A percentile compares a stretch with the other conserved stretches of the same genome.
These are phyloP conservation scores for Boletus rufocinnamomeus DNA, from an alignment of 768 basidiomycete genomes.

Conservation along the genomic window DNA sequence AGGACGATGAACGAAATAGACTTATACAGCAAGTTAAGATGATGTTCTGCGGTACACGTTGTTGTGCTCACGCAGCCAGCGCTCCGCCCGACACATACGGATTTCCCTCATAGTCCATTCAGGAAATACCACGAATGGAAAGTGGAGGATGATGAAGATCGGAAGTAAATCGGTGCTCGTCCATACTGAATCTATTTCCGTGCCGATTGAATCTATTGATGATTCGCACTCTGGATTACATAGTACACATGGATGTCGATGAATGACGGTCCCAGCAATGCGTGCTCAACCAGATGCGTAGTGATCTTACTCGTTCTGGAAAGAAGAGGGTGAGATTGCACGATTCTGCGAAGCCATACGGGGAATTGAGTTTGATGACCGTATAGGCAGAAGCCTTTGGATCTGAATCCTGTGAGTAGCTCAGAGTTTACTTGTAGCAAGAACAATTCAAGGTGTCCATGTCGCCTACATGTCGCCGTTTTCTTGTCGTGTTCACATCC, in stretches of 20 bases:
- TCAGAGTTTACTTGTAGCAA: no score
- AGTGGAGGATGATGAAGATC: conserved; percentile 4
- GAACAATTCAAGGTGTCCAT: neutral
- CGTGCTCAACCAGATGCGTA: neutral
- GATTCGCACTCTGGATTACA: neutral
- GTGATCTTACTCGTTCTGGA: neutral
- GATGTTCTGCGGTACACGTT: neutral
- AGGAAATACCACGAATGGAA: conserved; percentile 4
- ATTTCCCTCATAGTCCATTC: neutral
- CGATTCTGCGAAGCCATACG: neutral
- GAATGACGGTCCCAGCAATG: no score
- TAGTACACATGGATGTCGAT: neutral
- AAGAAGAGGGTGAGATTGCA: neutral
- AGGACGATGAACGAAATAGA: conserved; percentile 5
- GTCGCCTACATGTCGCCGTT: no score
- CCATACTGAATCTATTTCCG: neutral
- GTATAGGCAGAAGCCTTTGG: no score
- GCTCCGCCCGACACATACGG: no score
- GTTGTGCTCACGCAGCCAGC: neutral
- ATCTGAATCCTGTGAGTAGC: no score
- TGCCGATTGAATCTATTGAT: neutral
- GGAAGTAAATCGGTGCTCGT: neutral
- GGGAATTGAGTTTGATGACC: neutral
- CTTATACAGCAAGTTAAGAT: neutral
- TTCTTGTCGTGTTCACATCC: no score